These are phyloP conservation scores for Trichoderma oligosporum DNA, from an alignment of 2,329 filamentous ascomycete species.

Conservation along the genomic window DNA sequence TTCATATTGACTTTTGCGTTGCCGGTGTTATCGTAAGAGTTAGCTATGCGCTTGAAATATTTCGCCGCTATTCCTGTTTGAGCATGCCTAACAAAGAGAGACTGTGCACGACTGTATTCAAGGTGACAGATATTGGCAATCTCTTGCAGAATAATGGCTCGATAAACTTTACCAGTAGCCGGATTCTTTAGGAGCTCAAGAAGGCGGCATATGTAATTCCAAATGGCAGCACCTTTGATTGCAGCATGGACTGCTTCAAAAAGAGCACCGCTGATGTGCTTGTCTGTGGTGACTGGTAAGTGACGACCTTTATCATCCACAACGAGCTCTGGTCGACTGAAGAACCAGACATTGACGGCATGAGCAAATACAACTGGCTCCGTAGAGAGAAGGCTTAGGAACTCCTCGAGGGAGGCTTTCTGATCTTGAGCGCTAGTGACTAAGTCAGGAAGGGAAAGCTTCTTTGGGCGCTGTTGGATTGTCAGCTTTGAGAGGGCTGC, in stretches of 20 bases:
- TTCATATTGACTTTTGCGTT: conserved; percentile 40
- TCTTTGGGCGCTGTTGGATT: conserved; percentile 26
- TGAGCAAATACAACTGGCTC: conserved; percentile 34
- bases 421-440: conserved; percentile 33
- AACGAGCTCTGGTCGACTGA: conserved; percentile 41
- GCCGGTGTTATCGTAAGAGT: conserved; percentile 33
- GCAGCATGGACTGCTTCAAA: conserved; percentile 40
- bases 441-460: conserved; percentile 33
- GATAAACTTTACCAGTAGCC: conserved; percentile 30
- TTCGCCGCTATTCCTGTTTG: conserved; percentile 35
- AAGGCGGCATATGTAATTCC: conserved; percentile 39
- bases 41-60: conserved; percentile 41
- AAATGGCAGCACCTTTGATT: conserved; percentile 37
- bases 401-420: conserved; percentile 32
- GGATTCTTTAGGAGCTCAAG: conserved; percentile 32
- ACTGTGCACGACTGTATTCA: conserved; percentile 40
- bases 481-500: conserved; percentile 34
- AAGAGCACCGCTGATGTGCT: conserved; percentile 39
- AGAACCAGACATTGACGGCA: conserved; percentile 37
- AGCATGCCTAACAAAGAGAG: conserved; percentile 40
- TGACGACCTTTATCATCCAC: conserved; percentile 42
- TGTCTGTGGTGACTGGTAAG: conserved; percentile 38
- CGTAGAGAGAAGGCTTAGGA: conserved; percentile 32
- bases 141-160: conserved; percentile 41
- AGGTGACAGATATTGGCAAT: conserved; percentile 43